Evolutionary conservation across 768 basidiomycete genomes (phyloP).

Genomic region (Termitomyces sp.): DNA sequence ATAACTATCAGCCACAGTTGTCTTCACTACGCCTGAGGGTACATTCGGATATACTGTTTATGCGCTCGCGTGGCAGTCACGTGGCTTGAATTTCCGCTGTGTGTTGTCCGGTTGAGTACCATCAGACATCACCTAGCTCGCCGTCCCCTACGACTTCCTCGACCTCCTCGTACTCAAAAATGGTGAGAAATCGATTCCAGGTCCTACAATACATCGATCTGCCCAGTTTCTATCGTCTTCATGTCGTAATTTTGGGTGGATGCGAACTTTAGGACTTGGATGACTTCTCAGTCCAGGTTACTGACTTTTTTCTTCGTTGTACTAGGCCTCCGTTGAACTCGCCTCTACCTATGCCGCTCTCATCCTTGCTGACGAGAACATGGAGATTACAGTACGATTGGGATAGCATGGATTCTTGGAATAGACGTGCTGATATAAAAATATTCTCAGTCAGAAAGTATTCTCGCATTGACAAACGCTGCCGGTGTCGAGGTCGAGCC

Average conservation of each 20-base stretch:
- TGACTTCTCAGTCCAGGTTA: constrained; percentile 6
- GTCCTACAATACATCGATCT: not conserved
- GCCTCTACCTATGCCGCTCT: constrained; percentile 95
- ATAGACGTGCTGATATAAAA: not conserved
- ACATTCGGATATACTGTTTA: not conserved
- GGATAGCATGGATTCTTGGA: not conserved
- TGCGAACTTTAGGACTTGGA: constrained; percentile 9
- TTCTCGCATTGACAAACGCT: constrained; percentile 75
- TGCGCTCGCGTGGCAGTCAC: constrained; percentile 10
- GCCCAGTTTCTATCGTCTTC: not conserved
- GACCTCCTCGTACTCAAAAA: constrained; percentile 11
- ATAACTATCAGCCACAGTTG: not conserved
- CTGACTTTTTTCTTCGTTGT: constrained; percentile 1
- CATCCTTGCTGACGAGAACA: constrained; percentile 94
- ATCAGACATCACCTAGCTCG: constrained; percentile 7
- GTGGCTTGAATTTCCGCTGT: constrained; percentile 2
- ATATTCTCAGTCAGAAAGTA: constrained; percentile 82
- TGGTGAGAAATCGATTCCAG: constrained; percentile 12
- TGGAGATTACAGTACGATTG: constrained; percentile 90
- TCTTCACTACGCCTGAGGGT: not conserved
- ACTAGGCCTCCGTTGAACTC: constrained; percentile 61
- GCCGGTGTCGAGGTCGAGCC: constrained; percentile 87
- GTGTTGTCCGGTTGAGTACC: constrained; percentile 3
- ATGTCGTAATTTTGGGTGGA: constrained; percentile 10
- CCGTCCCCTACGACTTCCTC: constrained; percentile 12